A percentile compares a stretch with the other conserved stretches of the same genome.
Conservation (phyloP, 768 basidiomycete species). For the Rossbeevera mucosa region DNA sequence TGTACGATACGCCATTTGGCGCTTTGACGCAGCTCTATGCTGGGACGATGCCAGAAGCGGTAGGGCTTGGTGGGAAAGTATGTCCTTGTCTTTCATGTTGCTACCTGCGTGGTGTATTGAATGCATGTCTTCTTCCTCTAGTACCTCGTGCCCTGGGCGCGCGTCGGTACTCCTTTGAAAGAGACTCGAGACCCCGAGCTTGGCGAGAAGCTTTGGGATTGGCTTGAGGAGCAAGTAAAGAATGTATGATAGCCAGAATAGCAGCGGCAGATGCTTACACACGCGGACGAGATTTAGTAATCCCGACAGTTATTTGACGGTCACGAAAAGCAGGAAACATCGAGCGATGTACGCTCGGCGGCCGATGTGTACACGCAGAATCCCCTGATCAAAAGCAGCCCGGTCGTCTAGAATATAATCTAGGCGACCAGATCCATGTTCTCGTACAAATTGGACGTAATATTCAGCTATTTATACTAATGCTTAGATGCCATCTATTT, state of each 20-base stretch:
- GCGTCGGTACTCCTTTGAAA: slow-evolving; percentile 24
- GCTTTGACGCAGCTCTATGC: slow-evolving; percentile 44
- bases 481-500: no score
- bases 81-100: not conserved
- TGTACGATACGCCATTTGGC: slow-evolving; percentile 33
- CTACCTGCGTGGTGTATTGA: not conserved
- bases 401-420: no score
- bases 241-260: slow-evolving; percentile 1
- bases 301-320: not conserved
- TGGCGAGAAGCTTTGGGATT: slow-evolving; percentile 39
- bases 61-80: slow-evolving; percentile 39
- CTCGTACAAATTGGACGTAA: no score
- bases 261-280: not conserved
- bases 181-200: slow-evolving; percentile 32
- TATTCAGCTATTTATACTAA: no score
- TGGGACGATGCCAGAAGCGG: slow-evolving; percentile 38
- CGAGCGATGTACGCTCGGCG: no score
- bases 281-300: not conserved
- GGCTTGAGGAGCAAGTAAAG: slow-evolving; percentile 44
- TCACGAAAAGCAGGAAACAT: no score
- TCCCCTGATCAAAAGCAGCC: no score
- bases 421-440: no score
- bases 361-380: no score
- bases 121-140: slow-evolving; percentile 9
- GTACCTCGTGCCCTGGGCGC: slow-evolving; percentile 47